Conservation (phyloP, 169 alveolate species). For the Plasmodium yoelii region DNA sequence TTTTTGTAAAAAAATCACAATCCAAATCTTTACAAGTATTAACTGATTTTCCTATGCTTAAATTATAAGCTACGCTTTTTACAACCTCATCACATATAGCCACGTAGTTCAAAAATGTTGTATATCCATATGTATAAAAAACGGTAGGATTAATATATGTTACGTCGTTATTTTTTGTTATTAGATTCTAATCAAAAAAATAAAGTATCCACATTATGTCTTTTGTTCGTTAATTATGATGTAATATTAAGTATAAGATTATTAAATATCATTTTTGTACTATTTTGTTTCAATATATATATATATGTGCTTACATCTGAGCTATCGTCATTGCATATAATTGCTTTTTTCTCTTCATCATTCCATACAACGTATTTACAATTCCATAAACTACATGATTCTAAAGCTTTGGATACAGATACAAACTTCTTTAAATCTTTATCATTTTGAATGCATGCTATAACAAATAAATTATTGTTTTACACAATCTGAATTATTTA, state of each 20-base stretch:
- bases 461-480: background rate
- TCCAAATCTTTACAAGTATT: slow-evolving; percentile 55
- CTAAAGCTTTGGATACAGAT: slow-evolving; percentile 67
- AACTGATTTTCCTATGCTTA: slow-evolving; percentile 54
- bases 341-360: slow-evolving; percentile 46
- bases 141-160: slow-evolving; percentile 62
- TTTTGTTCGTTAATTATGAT: background rate
- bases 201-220: background rate
- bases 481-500: background rate
- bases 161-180: slow-evolving; percentile 32
- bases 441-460: slow-evolving; percentile 55
- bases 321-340: slow-evolving; percentile 23
- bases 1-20: slow-evolving; percentile 63
- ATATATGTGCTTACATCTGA: slow-evolving; percentile 19
- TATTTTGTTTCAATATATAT: background rate
- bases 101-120: slow-evolving; percentile 74
- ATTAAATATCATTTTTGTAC: too few relatives aligned
- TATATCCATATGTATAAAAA: slow-evolving; percentile 69
- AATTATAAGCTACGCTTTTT: slow-evolving; percentile 37
- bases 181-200: slow-evolving; percentile 11
- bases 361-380: slow-evolving; percentile 69
- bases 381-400: slow-evolving; percentile 37
- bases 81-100: slow-evolving; percentile 68
- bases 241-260: too few relatives aligned
- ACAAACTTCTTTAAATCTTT: slow-evolving; percentile 17